Percentiles rank a stretch among this genome's conserved stretches.
These are phyloP conservation scores for Phytophthora brassicae DNA, from an alignment of 352 stramenopile genomes.

Conservation along the genomic window DNA sequence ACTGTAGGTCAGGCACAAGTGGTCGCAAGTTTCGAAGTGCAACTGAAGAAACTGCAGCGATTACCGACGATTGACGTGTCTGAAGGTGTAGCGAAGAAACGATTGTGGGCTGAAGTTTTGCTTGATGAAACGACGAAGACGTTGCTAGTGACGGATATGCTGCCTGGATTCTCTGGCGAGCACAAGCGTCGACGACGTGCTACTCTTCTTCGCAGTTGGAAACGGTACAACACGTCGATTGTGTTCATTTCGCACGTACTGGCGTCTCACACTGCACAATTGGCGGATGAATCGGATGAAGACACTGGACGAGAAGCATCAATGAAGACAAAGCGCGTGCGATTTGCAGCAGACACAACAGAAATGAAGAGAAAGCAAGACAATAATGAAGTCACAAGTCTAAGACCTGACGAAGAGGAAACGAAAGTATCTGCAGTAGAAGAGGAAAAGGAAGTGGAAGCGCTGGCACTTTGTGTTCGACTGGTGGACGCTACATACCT, in stretches of 20 bases:
- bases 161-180: constrained; percentile 70
- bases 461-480: constrained; percentile 43
- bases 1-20: constrained; percentile 39
- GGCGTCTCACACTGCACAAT: constrained; percentile 24
- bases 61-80: constrained; percentile 79
- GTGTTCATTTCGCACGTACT: constrained; percentile 64
- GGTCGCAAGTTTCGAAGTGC: constrained; percentile 74
- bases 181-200: constrained; percentile 66
- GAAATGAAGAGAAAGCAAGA: constrained; percentile 17
- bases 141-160: constrained; percentile 76
- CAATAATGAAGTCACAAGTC: not conserved
- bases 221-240: constrained; percentile 73
- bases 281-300: constrained; percentile 16
- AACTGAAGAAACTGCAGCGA: constrained; percentile 81
- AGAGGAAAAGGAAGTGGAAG: constrained; percentile 30
- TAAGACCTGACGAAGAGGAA: not conserved
- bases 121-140: constrained; percentile 83
- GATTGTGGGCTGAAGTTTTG: constrained; percentile 77
- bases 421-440: not conserved
- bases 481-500: constrained; percentile 54
- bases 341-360: constrained; percentile 45
- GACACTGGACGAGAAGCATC: constrained; percentile 17
- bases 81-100: constrained; percentile 56
- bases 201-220: constrained; percentile 78
- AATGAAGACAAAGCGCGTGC: constrained; percentile 65